Percentiles rank a stretch among this genome's conserved stretches.
Conservation (phyloP, 495 filamentous ascomycete species). For the Penicillium manginii region DNA sequence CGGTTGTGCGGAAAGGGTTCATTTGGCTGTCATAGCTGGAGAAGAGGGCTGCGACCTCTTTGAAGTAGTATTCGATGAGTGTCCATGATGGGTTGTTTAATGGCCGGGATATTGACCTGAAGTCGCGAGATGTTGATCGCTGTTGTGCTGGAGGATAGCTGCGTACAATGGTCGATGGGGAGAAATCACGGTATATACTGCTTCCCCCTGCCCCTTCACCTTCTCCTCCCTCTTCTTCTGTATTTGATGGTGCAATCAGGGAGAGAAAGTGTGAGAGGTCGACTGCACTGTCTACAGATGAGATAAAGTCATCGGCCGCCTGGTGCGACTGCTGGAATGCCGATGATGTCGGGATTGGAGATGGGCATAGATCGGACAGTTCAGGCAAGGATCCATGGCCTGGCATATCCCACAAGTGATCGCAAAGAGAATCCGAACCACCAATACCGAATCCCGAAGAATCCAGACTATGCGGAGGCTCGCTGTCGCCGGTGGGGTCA, state of each 20-base stretch:
- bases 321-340: slow-evolving; percentile 23
- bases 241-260: slow-evolving; percentile 26
- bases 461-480: slow-evolving; percentile 9
- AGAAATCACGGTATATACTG: slow-evolving; percentile 35
- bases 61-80: slow-evolving; percentile 64
- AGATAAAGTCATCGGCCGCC: slow-evolving; percentile 31
- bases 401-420: slow-evolving; percentile 44
- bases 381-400: slow-evolving; percentile 38
- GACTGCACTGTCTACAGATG: slow-evolving; percentile 26
- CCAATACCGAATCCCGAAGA: slow-evolving; percentile 22
- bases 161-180: slow-evolving; percentile 44
- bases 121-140: slow-evolving; percentile 26
- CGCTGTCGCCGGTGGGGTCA: slow-evolving; percentile 4
- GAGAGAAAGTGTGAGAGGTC: slow-evolving; percentile 40
- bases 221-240: slow-evolving; percentile 21
- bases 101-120: slow-evolving; percentile 40
- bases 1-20: slow-evolving; percentile 60
- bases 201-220: slow-evolving; percentile 22
- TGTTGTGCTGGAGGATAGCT: slow-evolving; percentile 37
- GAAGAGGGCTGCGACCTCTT: slow-evolving; percentile 59
- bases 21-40: slow-evolving; percentile 62
- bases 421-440: slow-evolving; percentile 28
- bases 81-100: slow-evolving; percentile 55
- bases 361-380: slow-evolving; percentile 38
- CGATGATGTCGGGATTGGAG: slow-evolving; percentile 20